Conservation (phyloP, 2,329 filamentous ascomycete genomes). For the Pleoardoris graminearum region DNA sequence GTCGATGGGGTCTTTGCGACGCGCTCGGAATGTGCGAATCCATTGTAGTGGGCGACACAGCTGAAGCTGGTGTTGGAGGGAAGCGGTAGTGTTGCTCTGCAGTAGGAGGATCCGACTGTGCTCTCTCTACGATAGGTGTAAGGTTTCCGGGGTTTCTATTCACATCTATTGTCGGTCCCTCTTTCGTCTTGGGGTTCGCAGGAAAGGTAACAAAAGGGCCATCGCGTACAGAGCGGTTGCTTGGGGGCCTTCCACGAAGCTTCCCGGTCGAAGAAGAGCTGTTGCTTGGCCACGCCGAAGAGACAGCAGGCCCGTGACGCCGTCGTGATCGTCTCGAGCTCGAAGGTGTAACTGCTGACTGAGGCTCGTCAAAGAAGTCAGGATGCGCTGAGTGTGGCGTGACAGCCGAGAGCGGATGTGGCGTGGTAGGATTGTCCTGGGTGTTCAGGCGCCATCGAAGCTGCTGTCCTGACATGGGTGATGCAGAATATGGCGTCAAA, state of each 20-base stretch:
- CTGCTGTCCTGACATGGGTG: constrained; percentile 48
- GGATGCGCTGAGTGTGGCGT: constrained; percentile 63
- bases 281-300: constrained; percentile 81
- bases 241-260: constrained; percentile 77
- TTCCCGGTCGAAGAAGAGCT: constrained; percentile 68
- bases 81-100: constrained; percentile 43
- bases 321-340: constrained; percentile 54
- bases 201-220: constrained; percentile 72
- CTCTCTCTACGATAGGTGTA: constrained; percentile 51
- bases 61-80: constrained; percentile 46
- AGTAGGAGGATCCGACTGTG: constrained; percentile 45
- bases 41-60: constrained; percentile 37
- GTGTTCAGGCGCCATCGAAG: constrained; percentile 57
- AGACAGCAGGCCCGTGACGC: constrained; percentile 82
- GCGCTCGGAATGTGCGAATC: constrained; percentile 25
- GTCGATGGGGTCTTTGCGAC: constrained; percentile 52
- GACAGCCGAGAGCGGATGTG: constrained; percentile 78
- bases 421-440: constrained; percentile 64
- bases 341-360: constrained; percentile 72
- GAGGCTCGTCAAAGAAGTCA: constrained; percentile 63
- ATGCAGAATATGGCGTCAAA: constrained; percentile 48
- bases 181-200: constrained; percentile 58
- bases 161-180: constrained; percentile 52
- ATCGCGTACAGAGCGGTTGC: constrained; percentile 67
- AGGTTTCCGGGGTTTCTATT: constrained; percentile 47